Base-by-base conservation (phyloP, 257 asterid species). In the Solanum phureja region DNA sequence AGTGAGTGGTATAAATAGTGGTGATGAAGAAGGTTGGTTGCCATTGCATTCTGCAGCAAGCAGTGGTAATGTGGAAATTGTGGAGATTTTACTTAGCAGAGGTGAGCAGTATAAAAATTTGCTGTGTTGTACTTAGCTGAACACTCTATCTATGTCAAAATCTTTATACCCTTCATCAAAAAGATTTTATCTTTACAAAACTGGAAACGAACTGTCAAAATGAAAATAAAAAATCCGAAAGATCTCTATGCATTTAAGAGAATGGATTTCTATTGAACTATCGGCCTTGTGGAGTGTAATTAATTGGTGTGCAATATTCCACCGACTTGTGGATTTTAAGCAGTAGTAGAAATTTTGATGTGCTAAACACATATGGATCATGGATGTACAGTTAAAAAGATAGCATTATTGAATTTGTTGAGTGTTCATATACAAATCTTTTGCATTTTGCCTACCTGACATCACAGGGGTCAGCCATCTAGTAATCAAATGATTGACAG, bases 1-100 rank as follows among this genome's bases (percentile, higher is more conserved):
- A 6, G 82, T 90, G 37, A 87, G 90, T 88, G 91, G 90, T 42
- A 91, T 95, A 77, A 97, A 97, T 91, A 87, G 86, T 90, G 90
- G 92, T 10, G 99, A 97, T 62, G 98, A 95, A 87, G 99, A 97
- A 92, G 98, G 98, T 68, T 97, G 99, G 99, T 92, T 93, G n/a
- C 98, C 99, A 0, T 92, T 97, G 87, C 99, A 97, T 87, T 95
- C 99, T 88, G 99, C 98, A 4, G 95, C 98, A 40, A 97, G 98
- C 87, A 93, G 96, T 89, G 98, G 99, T 86, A 93, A 93, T 87
- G 86, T 89, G 69, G 92, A 93, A 84, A 92, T 95, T 44, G 90
- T 97, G 81, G 96, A 97, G 91, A 90, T 94, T 91, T 88, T 97
- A 90, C 93, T 97, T n/a, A 90, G 84, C 77, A 90, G 86, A 88